Conservation (phyloP, 345 rosid species). For the Moricandia arvensis region DNA sequence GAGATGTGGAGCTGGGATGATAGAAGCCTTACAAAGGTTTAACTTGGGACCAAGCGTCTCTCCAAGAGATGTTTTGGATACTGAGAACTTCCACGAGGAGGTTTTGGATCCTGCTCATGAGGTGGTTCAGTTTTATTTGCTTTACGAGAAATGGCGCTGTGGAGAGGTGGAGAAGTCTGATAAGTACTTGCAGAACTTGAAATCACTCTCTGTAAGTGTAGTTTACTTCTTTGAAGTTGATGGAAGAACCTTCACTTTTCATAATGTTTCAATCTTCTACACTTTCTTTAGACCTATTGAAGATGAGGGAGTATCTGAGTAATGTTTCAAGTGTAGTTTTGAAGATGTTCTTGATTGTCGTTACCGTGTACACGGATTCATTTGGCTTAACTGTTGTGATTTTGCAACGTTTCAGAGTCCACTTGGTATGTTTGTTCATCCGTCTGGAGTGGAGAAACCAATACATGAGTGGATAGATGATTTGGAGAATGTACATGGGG, state of each 20-base stretch:
- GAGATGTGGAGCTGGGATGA: conserved; percentile 82
- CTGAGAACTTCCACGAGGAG: conserved; percentile 34
- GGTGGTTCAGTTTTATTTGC: conserved; percentile 65
- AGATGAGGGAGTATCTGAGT: conserved; percentile 17
- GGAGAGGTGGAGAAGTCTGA: conserved; percentile 73
- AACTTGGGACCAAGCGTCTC: conserved; percentile 63
- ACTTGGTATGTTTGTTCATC: conserved; percentile 55
- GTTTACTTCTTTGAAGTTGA: background rate
- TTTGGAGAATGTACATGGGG: conserved; percentile 52
- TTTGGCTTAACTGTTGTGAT: background rate
- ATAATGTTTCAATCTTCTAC: background rate
- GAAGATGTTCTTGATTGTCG: background rate
- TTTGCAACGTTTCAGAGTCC: conserved; percentile 54
- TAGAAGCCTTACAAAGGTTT: conserved; percentile 73
- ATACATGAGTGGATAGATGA: conserved; percentile 54
- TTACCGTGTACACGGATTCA: background rate
- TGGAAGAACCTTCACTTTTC: background rate
- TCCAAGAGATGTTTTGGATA: conserved; percentile 60
- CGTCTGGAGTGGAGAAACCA: conserved; percentile 66
- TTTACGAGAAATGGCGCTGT: conserved; percentile 81
- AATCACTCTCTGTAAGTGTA: conserved; percentile 62
- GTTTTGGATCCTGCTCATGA: conserved; percentile 45
- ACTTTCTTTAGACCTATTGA: background rate
- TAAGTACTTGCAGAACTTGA: conserved; percentile 51
- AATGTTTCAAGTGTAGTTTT: background rate